Conservation (phyloP, 148 eudicot genomes). For the Euryodendron excelsum region DNA sequence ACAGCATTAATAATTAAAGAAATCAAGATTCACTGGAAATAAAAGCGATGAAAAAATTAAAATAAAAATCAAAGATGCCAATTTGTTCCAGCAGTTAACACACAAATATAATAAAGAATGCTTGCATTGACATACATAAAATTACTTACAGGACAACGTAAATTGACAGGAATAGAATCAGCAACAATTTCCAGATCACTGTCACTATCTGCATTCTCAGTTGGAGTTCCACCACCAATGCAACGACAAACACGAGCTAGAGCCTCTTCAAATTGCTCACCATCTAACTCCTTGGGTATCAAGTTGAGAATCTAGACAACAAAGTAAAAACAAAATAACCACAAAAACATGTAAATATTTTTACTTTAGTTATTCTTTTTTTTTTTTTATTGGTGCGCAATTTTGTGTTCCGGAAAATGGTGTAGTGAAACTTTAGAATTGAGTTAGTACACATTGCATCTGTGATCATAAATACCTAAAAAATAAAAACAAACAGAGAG, state of each 20-base stretch:
- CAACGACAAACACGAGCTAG: slow-evolving; percentile 71
- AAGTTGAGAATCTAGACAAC: slow-evolving; percentile 45
- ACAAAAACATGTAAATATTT: neutral
- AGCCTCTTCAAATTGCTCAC: slow-evolving; percentile 69
- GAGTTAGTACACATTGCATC: neutral
- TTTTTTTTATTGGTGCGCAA: too few species aligned
- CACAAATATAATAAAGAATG: neutral
- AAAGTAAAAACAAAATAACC: neutral
- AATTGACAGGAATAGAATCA: slow-evolving; percentile 59
- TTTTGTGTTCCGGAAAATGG: neutral
- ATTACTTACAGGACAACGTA: slow-evolving; percentile 76
- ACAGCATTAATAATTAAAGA: neutral
- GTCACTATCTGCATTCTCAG: slow-evolving; percentile 67
- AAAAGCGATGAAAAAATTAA: neutral
- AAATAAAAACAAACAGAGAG: neutral
- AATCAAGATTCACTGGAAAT: neutral
- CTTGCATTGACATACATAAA: neutral
- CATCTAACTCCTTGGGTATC: slow-evolving; percentile 65
- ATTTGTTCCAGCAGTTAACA: neutral
- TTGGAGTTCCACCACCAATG: slow-evolving; percentile 62
- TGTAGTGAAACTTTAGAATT: too few species aligned
- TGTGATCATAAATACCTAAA: neutral
- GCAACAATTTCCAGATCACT: slow-evolving; percentile 82
- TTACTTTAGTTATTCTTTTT: too few species aligned
- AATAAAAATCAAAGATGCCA: neutral